Base-by-base conservation (phyloP, 1,284 basidiomycete genomes). In the Lentinula novae-zelandiae region DNA sequence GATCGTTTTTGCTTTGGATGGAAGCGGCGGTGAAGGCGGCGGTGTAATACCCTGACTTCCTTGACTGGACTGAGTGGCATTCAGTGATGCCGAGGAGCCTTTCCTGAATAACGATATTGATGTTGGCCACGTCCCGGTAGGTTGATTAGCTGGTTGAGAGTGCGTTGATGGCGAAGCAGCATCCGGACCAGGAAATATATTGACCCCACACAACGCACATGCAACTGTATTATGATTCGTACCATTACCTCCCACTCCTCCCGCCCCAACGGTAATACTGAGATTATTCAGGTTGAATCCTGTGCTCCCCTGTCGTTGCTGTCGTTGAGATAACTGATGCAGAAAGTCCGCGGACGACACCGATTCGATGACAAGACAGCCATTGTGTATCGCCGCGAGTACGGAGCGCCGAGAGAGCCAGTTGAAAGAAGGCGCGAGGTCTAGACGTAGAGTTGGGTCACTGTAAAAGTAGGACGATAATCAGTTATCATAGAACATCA, bases 391-490 rank as follows among this genome's bases (percentile, higher is more conserved):
- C 1, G 96, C 95, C 7, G 86, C 77, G 5, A 90, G 81, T 10
- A 98, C 91, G n/a, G 88, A 87, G 34, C 95, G 86, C 20, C 96
- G 84, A 8, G 92, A 91, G 12, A 99, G 81, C 92, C 94, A 98
- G 68, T 94, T 96, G 33, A 99, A 80, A 12, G 95, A 93, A 0
- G 96, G 93, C 0, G 96, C 95, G n/a, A 93, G 77, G 70, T 98
- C 95, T 27, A 99, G 83, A 2, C 97, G 88, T 40, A 98, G 78
- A 0, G 95, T 93, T 0, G 96, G 93, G 66, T 99, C 97, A 17
- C 96, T 91, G 68, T 4, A 53, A 61, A 55, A 36, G 15, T 33
- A 12, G 5, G 20, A 52, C 44, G 5, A 46, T 22, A 6, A 34
- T 46, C 13, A 60, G 56, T 53, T 5, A 52, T 22, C 27, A 57